Evolutionary conservation across 2,329 filamentous ascomycete genomes (phyloP), one percentile per base, ranked within the genome.

Genomic region (Aspergillus neotritici): DNA sequence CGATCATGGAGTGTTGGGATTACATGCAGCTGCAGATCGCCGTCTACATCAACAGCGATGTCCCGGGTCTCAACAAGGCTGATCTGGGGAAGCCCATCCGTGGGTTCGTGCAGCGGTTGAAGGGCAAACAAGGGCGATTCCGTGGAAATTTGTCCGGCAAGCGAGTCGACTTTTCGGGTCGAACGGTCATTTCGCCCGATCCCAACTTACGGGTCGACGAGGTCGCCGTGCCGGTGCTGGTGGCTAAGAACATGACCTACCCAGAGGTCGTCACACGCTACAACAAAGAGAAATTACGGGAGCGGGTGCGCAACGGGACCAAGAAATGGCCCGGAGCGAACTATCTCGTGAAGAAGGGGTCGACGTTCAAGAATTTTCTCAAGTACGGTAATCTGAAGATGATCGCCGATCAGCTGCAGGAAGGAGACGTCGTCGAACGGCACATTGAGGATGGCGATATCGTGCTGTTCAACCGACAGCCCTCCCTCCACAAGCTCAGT

Each of bases 1-100:
- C 87, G 1, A 86, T 97, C 44, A 94, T 97, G 83, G 93, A 98
- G 63, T 89, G 95, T 57, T 98, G 93, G 93, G 93, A 98, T 61
- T 97, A 91, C 58, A 73, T 98, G 48, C 91, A 97, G 61, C 77
- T 95, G 7, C 90, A 97, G 60, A 86, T 97, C 47, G 93, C 91
- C 48, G 89, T 97, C 77, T 97, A 98, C 64, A 91, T 98, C 65
- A 97, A 98, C 71, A 95, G 90, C 51, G 90, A 96, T 56, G 83
- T 94, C 2, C 93, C 93, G 0, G 91, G 91, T 21, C 77, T 98
- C n/a, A 84, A 90, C 55, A 88, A 94, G 57, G 84, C 84, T 10
- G 87, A 88, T 7, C 84, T 89, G 47, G 87, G 88, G 46, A 96
- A 94, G 65, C 80, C 86, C 1, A 94, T 93, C 57, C 81, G 93